These are phyloP conservation scores for Penicillium pancosmium DNA, from an alignment of 495 filamentous ascomycete genomes.

Conservation along the genomic window DNA sequence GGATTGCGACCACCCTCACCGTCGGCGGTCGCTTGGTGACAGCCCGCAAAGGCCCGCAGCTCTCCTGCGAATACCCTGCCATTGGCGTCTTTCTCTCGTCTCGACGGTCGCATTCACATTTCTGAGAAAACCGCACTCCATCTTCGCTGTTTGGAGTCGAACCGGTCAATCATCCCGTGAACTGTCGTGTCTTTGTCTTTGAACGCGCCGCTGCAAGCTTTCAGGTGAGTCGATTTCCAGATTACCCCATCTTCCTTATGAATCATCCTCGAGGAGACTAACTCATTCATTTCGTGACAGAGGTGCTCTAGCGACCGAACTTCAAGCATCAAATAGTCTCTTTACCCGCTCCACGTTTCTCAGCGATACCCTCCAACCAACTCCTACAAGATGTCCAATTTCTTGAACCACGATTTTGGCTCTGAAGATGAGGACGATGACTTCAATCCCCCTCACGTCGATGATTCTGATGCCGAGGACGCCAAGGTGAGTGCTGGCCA, in stretches of 20 bases:
- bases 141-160: not conserved
- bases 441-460: conserved; percentile 73
- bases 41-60: conserved; percentile 27
- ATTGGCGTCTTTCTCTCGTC: conserved; percentile 4
- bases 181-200: conserved; percentile 2
- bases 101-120: not conserved
- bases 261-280: not conserved
- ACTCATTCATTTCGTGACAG: not conserved
- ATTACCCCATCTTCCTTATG: not conserved
- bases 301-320: not conserved
- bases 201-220: conserved; percentile 10
- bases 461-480: conserved; percentile 70
- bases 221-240: not conserved
- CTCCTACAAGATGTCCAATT: conserved; percentile 51
- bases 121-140: not conserved
- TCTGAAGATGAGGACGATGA: conserved; percentile 82
- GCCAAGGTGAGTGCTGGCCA: conserved; percentile 40
- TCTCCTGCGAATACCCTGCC: conserved; percentile 11
- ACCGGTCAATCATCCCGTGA: not conserved
- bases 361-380: conserved; percentile 1
- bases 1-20: conserved; percentile 9
- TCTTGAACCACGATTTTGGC: conserved; percentile 61
- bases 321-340: not conserved
- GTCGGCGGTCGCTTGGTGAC: conserved; percentile 22
- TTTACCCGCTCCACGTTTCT: not conserved